Evolutionary conservation across 1,284 basidiomycete genomes (phyloP), one percentile per base, ranked within the genome.

Genomic region (Fomitopsis betulina): DNA sequence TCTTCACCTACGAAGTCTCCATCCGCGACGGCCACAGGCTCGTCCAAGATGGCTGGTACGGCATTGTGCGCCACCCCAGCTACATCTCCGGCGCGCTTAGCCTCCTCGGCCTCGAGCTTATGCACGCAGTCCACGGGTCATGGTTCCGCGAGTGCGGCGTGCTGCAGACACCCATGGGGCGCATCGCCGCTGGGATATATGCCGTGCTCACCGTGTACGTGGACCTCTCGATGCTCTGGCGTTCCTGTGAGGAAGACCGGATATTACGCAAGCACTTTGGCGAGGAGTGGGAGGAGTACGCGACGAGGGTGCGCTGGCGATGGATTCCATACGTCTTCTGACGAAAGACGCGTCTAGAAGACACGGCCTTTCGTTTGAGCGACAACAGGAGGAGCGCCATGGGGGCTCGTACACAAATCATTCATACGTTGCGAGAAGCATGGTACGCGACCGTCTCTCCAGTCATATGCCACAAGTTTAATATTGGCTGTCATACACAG

Each of bases 191-290:
- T 12, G 57, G 39, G 23, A 23, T 37, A 13, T 59, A 38, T 23
- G 38, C 35, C 10, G 53, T 38, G 54, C 51, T 27, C 19, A 33
- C 40, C 5, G 27, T 51, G 42, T 62, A 57, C 37, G 54, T 53
- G 17, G 58, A 23, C 38, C 30, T 59, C 32, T 54, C 64, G 2
- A 45, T 43, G 39, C 25, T 27, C 12, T 47, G 45, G 45, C 61
- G 64, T 25, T 62, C 64, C 21, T 54, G 62, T 7, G 63, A 60
- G 63, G 64, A 62, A 19, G 59, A 70, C 9, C 55, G 60, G 27
- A n/a, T 60, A 10, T 57, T 73, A 61, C 57, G 57, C 51, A 56
- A 63, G 56, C 37, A 64, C 33, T 64, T 72, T 35, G 61, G 62
- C 21, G 55, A 62, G n/a, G 61, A 71, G 33, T 64, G 63, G 63